Base-by-base conservation (phyloP, 1,284 basidiomycete species). In the Peniophora sp. region DNA sequence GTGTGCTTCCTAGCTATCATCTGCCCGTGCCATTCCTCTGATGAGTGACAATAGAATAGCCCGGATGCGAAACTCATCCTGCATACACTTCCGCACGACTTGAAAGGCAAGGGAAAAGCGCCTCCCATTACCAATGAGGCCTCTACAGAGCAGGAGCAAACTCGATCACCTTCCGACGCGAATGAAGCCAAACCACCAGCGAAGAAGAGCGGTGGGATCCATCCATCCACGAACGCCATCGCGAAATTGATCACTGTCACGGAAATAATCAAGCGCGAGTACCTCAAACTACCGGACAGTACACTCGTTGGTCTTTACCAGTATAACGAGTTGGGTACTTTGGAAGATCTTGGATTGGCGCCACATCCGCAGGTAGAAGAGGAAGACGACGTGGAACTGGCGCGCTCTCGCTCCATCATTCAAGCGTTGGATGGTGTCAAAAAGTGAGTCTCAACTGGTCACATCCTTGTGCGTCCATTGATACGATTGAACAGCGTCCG, bases 181-280 rank as follows among this genome's bases (percentile, higher is more conserved):
- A 27, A 53, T 43, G 48, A 43, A 24, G 37, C 27, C 12, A 5
- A 32, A 6, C 5, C 37, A 15, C 18, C 15, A 41, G 15, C 37
- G 37, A 41, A 41, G 15, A 41, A 17, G 37, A 5, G n/a, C n/a
- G n/a, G n/a, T 20, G 37, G 55, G 27, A 45, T 64, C 48, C 54
- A 57, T 43, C 48, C 66, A 12, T 68, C 74, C 1, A 73, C 78
- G 1, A 64, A 71, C 6, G 71, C 75, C 8, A 77, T 83, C 5
- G 81, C 88, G 0, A 78, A 83, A 1, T 72, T 93, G 8, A 72
- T 93, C 47, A 81, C 85, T 0, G 84, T 92, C 3, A 83, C 81
- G 0, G 91, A 94, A 66, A 89, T 92, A 52, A 79, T 92, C 59
- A 92, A 93, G 64, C 77, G 90, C 32, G 85, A 91, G 60, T 90